phyloP scores from a whole-genome alignment of 495 filamentous ascomycete species.

The Lasiosphaeria miniovina region DNA sequence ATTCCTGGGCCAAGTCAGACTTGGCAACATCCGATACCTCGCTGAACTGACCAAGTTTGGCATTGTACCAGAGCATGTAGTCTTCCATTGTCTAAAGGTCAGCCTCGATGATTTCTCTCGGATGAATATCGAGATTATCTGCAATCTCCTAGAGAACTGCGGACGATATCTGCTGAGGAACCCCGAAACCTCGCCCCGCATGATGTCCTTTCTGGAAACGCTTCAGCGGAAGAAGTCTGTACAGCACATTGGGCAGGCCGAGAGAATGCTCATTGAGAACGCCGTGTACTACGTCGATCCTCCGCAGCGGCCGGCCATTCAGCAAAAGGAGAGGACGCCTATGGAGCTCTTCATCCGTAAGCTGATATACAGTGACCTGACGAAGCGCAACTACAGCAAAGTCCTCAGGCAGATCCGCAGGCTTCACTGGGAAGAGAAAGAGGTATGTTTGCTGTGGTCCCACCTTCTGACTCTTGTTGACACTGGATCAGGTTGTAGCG shows the following conservation, averaged over 20 bases:
- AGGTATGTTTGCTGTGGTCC: slow-evolving; percentile 47
- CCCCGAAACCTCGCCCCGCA: slow-evolving; percentile 87
- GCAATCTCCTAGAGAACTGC: slow-evolving; percentile 95
- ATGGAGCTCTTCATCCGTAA: slow-evolving; percentile 90
- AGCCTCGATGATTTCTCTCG: slow-evolving; percentile 96
- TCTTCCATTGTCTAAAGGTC: slow-evolving; percentile 98
- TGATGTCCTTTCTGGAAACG: slow-evolving; percentile 91
- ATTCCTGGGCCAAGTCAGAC: slow-evolving; percentile 88
- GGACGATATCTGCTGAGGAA: slow-evolving; percentile 92
- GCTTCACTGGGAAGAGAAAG: slow-evolving; percentile 92
- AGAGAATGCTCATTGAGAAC: slow-evolving; percentile 98
- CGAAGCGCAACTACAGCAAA: slow-evolving; percentile 88
- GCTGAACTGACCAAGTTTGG: slow-evolving; percentile 98
- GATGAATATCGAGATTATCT: slow-evolving; percentile 98
- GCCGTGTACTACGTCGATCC: slow-evolving; percentile 98
- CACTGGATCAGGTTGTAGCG: slow-evolving; percentile 59
- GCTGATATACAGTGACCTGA: slow-evolving; percentile 88
- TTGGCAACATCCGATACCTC: slow-evolving; percentile 93
- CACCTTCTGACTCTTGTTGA: background rate
- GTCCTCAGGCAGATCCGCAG: slow-evolving; percentile 90
- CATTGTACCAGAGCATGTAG: slow-evolving; percentile 95
- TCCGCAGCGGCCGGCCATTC: slow-evolving; percentile 86
- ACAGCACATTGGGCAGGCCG: slow-evolving; percentile 91
- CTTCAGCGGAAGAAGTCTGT: slow-evolving; percentile 93
- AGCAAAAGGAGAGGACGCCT: slow-evolving; percentile 92